Evolutionary conservation across 108 stramenopile species (phyloP), one percentile per base, ranked within the genome.

Genomic region (Skeletonema potamos): DNA sequence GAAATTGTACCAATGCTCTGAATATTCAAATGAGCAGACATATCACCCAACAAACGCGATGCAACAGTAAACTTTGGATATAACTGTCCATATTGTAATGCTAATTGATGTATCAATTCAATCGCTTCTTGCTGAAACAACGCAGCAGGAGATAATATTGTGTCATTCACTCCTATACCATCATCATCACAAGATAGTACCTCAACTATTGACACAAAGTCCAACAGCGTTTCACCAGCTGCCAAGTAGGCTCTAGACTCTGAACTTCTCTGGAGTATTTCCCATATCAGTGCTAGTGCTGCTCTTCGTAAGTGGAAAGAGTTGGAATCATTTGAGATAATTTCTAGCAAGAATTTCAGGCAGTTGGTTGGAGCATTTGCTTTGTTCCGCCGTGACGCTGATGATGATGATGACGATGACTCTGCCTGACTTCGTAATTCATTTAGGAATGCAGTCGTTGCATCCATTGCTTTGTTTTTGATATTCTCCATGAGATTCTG

Each of bases 301-400:
- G 78, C 63, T 68, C 78, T 61, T 55, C 78, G 66, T 79, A 79
- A 56, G 34, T 79, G 78, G 30, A 79, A 72, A 2, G 78, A 79
- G 17, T 72, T 72, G 29, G 59, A 32, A 11, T 15, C 51, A 12
- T 72, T 37, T 3, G 78, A 72, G 2, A 66, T 7, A 15, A 60
- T 68, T 20, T 66, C 59, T n/a, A 79, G 44, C 44, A 79, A 37
- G 55, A 79, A 79, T 62, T 62, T 32, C 3, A 64, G 22, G 33
- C 66, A 79, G 54, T 62, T 60, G 34, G 55, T 57, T n/a, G 66
- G 64, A 2, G 71, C 66, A 46, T 68, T 70, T 10, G 39, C 26
- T 54, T 61, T 54, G 30, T 54, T 61, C 64, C 64, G 15, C 54
- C 22, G 48, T 15, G 39, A 41, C n/a, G 39, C 39, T 41, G 39